Conservation (phyloP, 1,284 basidiomycete genomes). For the Ceratobasidium sp. region DNA sequence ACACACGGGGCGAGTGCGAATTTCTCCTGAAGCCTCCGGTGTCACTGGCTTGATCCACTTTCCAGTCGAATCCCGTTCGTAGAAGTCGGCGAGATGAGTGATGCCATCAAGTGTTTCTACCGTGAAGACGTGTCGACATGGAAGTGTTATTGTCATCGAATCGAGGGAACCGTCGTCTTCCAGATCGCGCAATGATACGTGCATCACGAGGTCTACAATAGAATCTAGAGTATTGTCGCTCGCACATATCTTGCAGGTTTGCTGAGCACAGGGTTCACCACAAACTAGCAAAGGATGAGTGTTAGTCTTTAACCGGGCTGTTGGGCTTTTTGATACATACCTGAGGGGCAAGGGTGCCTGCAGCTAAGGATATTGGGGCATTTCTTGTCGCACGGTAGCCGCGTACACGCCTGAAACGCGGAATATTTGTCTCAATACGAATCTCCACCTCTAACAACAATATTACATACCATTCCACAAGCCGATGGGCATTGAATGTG, state of each 20-base stretch:
- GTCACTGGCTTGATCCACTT: conserved; percentile 49
- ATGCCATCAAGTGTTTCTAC: conserved; percentile 72
- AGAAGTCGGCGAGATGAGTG: conserved; percentile 62
- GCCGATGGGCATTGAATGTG: conserved; percentile 66
- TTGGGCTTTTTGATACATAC: conserved; percentile 50
- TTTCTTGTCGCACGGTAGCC: conserved; percentile 67
- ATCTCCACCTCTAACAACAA: too few relatives aligned
- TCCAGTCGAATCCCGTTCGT: conserved; percentile 50
- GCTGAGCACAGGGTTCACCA: conserved; percentile 66
- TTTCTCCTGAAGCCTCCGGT: conserved; percentile 17
- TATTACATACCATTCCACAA: conserved; percentile 66
- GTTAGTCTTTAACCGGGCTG: background rate
- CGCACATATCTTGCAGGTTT: conserved; percentile 63
- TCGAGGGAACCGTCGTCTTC: conserved; percentile 47
- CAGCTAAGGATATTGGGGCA: conserved; percentile 60
- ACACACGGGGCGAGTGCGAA: conserved; percentile 55
- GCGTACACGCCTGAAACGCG: conserved; percentile 62
- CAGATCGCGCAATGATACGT: conserved; percentile 58
- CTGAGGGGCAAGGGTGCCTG: conserved; percentile 71
- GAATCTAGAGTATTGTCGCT: conserved; percentile 50
- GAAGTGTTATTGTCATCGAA: conserved; percentile 65
- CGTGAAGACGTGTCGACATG: conserved; percentile 71
- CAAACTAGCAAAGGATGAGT: conserved; percentile 59
- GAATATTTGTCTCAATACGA: too few relatives aligned
- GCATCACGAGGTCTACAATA: conserved; percentile 66